Evolutionary conservation across 306 rosid species (phyloP).

Genomic region (Chamaecrista fasciculata): DNA sequence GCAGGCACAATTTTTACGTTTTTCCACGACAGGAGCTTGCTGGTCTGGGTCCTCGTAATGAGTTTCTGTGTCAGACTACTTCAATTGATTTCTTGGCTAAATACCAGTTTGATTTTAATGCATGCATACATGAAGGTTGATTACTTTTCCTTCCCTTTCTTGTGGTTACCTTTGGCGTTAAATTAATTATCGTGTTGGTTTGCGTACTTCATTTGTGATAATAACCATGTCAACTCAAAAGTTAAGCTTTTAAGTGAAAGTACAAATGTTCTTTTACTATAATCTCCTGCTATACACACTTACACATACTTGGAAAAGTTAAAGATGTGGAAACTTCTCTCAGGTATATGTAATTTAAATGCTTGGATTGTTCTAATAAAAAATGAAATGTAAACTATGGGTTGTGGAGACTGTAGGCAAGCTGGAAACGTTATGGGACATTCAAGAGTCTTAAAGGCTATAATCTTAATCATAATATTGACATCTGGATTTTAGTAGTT

Average conservation of each 20-base stretch:
- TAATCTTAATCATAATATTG: constrained; percentile 6
- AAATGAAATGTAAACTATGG: background rate
- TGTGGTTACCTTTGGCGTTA: constrained; percentile 11
- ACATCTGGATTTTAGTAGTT: constrained; percentile 13
- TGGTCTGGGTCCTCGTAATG: constrained; percentile 48
- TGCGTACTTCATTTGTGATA: constrained; percentile 15
- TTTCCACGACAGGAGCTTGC: constrained; percentile 79
- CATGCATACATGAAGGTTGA: constrained; percentile 80
- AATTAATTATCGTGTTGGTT: constrained; percentile 3
- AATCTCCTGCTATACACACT: background rate
- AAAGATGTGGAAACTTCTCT: constrained; percentile 7
- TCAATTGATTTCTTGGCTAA: constrained; percentile 88
- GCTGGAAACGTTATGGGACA: background rate
- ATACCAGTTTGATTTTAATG: constrained; percentile 89
- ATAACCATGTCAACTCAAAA: background rate
- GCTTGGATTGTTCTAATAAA: constrained; percentile 12
- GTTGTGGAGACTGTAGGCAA: background rate
- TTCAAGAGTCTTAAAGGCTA: background rate
- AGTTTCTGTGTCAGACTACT: constrained; percentile 87
- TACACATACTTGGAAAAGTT: background rate
- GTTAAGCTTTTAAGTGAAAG: background rate
- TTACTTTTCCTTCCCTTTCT: constrained; percentile 29
- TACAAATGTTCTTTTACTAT: background rate
- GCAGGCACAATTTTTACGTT: constrained; percentile 84
- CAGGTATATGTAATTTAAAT: background rate